phyloP scores from a whole-genome alignment of 1,284 basidiomycete species.

The Ceratobasidium papillatum region DNA sequence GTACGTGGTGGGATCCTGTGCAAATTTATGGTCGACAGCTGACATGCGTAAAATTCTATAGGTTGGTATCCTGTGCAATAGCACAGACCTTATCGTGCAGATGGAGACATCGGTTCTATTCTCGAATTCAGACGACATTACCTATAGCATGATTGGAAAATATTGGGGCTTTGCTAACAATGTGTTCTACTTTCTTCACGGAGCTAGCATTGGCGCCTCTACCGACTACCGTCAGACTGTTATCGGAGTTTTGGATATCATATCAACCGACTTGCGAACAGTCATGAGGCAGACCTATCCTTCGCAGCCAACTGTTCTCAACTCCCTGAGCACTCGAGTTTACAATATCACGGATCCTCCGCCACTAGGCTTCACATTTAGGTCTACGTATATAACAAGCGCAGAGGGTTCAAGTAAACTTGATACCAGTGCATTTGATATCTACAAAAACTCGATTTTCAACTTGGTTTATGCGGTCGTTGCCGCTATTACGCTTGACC shows the following conservation, averaged over 20 bases:
- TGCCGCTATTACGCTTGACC: not conserved
- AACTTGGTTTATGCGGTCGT: not conserved
- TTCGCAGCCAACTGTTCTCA: not conserved
- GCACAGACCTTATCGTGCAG: not conserved
- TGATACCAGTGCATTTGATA: not conserved
- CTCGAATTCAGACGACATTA: not conserved
- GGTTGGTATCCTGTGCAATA: not conserved
- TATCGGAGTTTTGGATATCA: conserved; percentile 3
- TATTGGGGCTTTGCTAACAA: not conserved
- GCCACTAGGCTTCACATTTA: too few species aligned
- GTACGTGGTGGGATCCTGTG: not conserved
- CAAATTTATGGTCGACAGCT: not conserved
- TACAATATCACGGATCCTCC: too few species aligned
- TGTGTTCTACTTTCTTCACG: not conserved
- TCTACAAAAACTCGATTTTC: not conserved
- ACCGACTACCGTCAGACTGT: conserved; percentile 4
- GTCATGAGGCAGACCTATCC: not conserved
- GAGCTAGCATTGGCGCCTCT: not conserved
- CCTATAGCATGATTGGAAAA: not conserved
- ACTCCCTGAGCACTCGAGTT: not conserved
- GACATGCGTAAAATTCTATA: not conserved
- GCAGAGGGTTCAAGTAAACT: not conserved
- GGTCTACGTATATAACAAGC: too few species aligned
- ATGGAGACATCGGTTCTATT: conserved; percentile 2
- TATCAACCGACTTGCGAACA: not conserved